A percentile compares a stretch with the other conserved stretches of the same genome.
Evolutionary conservation across 1,284 basidiomycete species (phyloP).

Genomic region (Gymnopus androsaceus): DNA sequence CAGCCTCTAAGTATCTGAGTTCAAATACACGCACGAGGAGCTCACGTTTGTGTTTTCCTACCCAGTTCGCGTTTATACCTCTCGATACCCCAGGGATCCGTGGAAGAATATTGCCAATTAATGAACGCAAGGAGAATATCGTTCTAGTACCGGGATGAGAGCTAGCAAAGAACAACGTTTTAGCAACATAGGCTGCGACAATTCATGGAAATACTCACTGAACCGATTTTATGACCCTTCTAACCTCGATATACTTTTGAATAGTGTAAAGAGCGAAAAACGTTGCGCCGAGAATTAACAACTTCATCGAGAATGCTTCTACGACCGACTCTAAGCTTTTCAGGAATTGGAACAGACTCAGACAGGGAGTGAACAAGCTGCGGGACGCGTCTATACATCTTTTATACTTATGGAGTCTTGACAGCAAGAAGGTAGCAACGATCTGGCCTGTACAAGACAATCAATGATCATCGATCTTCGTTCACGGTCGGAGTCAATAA

Average conservation of each 20-base stretch:
- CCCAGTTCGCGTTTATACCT: neutral
- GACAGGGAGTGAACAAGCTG: no score
- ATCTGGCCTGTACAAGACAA: no score
- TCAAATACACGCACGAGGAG: neutral
- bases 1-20: neutral
- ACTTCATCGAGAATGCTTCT: neutral
- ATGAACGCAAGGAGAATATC: constrained; percentile 1
- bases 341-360: no score
- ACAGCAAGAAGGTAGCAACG: no score
- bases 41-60: constrained; percentile 11
- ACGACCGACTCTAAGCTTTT: neutral
- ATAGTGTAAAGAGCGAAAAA: neutral
- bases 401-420: no score
- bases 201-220: neutral
- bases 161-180: neutral
- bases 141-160: neutral
- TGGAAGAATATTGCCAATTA: constrained; percentile 10
- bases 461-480: no score
- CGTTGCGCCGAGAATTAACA: neutral
- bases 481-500: no score
- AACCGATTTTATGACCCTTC: neutral
- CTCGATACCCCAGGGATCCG: neutral
- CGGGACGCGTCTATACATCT: no score
- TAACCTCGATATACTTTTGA: constrained; percentile 6
- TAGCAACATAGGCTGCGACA: neutral